A percentile compares a stretch with the other conserved stretches of the same genome.
These are phyloP conservation scores for Acacia concinna DNA, from an alignment of 331 rosid genomes.

Conservation along the genomic window DNA sequence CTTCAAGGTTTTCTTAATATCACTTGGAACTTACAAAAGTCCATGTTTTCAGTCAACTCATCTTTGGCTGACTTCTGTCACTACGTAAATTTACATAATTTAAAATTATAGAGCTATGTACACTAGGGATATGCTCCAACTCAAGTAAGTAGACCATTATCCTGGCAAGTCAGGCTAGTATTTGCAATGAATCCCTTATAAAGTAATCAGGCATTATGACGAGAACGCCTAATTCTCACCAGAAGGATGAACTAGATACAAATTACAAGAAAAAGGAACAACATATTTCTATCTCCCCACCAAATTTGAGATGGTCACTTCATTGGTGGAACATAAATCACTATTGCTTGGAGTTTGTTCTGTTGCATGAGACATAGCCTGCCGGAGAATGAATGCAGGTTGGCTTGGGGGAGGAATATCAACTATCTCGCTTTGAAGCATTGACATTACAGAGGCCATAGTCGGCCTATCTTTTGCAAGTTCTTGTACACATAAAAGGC, in stretches of 20 bases:
- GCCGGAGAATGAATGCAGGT: constrained; percentile 22
- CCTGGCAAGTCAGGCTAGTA: background rate
- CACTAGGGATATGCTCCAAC: background rate
- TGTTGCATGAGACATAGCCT: background rate
- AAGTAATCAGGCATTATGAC: background rate
- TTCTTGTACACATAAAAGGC: constrained; percentile 45
- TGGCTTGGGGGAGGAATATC: constrained; percentile 25
- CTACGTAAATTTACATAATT: background rate
- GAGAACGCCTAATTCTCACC: background rate
- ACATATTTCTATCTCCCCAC: background rate
- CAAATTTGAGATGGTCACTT: constrained; percentile 8
- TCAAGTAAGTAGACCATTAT: background rate
- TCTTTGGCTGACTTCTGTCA: background rate
- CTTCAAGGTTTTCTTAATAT: background rate
- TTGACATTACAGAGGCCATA: constrained; percentile 33
- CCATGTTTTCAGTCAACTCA: background rate
- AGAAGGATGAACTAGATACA: background rate
- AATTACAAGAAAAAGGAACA: background rate
- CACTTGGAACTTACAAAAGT: background rate
- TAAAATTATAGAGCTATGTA: too few relatives aligned
- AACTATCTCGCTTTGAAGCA: constrained; percentile 38
- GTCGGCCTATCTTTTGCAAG: constrained; percentile 28
- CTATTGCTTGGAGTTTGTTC: background rate
- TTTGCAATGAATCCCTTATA: background rate
- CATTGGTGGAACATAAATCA: constrained; percentile 1